Evolutionary conservation across 176 grass and related monocot genomes (phyloP).

Genomic region (Poa annua): DNA sequence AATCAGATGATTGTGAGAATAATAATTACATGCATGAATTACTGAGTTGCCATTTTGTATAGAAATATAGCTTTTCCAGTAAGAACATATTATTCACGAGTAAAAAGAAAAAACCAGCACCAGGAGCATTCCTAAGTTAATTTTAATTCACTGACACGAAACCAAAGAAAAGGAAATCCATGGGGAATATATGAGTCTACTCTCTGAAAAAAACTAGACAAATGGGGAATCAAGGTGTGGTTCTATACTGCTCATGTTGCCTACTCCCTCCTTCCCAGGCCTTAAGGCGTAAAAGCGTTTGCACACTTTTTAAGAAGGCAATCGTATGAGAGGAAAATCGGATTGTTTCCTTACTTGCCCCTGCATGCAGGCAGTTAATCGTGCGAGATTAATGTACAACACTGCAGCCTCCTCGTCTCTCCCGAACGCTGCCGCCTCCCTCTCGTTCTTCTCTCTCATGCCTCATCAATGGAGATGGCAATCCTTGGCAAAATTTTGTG

Average conservation of each 20-base stretch:
- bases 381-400: too few species aligned
- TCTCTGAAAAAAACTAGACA: not conserved
- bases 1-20: not conserved
- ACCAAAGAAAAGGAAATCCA: not conserved
- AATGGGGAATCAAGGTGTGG: not conserved
- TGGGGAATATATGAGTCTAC: not conserved
- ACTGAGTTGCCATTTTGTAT: not conserved
- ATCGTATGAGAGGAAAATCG: too few species aligned
- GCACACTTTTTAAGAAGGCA: too few species aligned
- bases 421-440: too few species aligned
- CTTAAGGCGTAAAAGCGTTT: too few species aligned
- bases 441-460: too few species aligned
- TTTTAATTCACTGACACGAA: not conserved
- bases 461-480: too few species aligned
- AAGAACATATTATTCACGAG: not conserved
- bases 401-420: too few species aligned
- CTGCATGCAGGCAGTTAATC: too few species aligned
- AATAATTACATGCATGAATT: not conserved
- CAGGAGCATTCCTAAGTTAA: conserved; percentile 2
- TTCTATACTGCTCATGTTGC: not conserved
- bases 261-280: too few species aligned
- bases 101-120: not conserved
- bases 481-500: too few species aligned
- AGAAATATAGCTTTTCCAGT: not conserved
- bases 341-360: too few species aligned